phyloP scores from a whole-genome alignment of 257 asterid genomes.

The Lycium ferocissimum region DNA sequence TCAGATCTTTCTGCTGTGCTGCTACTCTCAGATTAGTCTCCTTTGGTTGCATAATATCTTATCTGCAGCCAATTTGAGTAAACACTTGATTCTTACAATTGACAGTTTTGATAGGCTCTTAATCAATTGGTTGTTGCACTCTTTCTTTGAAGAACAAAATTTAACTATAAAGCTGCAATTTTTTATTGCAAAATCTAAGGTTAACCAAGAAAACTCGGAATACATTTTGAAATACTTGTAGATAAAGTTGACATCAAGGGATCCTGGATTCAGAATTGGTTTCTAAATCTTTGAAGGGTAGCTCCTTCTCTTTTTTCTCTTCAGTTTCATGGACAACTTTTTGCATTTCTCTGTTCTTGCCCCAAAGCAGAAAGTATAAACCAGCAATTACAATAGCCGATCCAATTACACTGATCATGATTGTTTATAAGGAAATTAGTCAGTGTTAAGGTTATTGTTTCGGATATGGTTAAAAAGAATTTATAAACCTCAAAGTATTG shows the following conservation, averaged over 20 bases:
- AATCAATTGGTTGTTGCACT: neutral
- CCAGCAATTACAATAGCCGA: constrained; percentile 66
- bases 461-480: neutral
- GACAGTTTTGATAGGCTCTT: neutral
- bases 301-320: constrained; percentile 27
- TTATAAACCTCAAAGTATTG: neutral
- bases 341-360: constrained; percentile 65
- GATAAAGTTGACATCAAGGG: neutral
- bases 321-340: constrained; percentile 31
- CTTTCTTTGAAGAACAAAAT: neutral
- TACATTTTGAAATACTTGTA: neutral
- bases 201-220: neutral
- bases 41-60: neutral
- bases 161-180: neutral
- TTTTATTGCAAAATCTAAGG: constrained; percentile 1
- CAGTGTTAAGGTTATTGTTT: neutral
- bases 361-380: constrained; percentile 75
- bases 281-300: constrained; percentile 26
- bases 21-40: neutral
- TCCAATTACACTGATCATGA: constrained; percentile 60
- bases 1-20: constrained; percentile 2
- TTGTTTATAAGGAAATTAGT: neutral
- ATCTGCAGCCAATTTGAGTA: neutral
- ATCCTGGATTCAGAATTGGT: constrained; percentile 29
- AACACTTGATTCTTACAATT: neutral